Evolutionary conservation across 805 yeast genomes (phyloP), one percentile per base, ranked within the genome.

Genomic region (Saccharomycopsis babjevae): DNA sequence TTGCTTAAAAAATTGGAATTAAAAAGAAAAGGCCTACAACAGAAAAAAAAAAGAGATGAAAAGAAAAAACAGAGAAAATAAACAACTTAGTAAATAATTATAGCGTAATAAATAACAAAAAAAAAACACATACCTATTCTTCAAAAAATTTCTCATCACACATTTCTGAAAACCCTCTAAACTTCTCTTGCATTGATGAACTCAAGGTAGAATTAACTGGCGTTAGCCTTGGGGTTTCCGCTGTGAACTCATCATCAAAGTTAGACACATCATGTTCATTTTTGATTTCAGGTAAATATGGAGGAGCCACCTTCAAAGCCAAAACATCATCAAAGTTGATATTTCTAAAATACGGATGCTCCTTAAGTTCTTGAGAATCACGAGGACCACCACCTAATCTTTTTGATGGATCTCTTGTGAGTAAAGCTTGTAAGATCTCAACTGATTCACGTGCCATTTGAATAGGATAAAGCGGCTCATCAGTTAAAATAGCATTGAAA

Each of bases 381-480:
- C 85, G 79, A 59, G 86, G 86, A 8, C 97, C 88, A 20, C 91
- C 81, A 42, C 99, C 99, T 50, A 94, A 76, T 71, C 99, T 86
- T 65, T 80, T 77, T 20, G 74, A 74, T 16, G 97, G 97, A 71
- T 93, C 97, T 70, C 96, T 88, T 1, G 97, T 89, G 66, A 94
- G 78, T 66, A 94, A 79, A 54, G 93, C 91, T 73, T 93, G 97
- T 73, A 94, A 80, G 56, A 94, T 86, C 65, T 96, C 91, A 43
- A 94, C 99, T 1, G 97, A 90, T 71, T 92, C 97, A 63, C 96
- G 85, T 1, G 97, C 94, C 97, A 94, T 93, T 71, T 91, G 94
- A 65, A 94, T 90, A 39, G 98, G 99, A 73, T 92, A 94, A 67
- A 91, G 78, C 10, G 97, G 98, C 72, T 94, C 99, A 77, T 94